These are phyloP conservation scores for Hanseniaspora clermontiae DNA, from an alignment of 805 yeast species.

Conservation along the genomic window DNA sequence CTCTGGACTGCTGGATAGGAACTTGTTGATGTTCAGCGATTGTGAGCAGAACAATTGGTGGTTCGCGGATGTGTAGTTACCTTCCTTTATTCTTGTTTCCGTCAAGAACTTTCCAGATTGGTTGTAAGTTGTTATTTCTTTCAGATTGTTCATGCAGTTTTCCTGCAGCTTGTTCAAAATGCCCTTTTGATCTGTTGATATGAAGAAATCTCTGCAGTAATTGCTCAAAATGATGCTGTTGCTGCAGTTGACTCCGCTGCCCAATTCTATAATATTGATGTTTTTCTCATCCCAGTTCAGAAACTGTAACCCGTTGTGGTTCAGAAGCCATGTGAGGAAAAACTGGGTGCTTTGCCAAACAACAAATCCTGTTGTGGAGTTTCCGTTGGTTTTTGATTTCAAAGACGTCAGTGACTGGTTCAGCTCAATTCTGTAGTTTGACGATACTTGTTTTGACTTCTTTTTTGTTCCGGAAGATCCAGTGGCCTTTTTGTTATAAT, in stretches of 20 bases:
- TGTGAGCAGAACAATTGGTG: conserved; percentile 9
- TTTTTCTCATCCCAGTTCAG: neutral
- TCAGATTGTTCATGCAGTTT: conserved; percentile 22
- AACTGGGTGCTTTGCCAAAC: conserved; percentile 28
- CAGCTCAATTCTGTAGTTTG: conserved; percentile 19
- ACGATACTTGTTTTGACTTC: neutral
- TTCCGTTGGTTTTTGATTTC: conserved; percentile 23
- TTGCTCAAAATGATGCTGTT: conserved; percentile 23
- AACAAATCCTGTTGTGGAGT: conserved; percentile 30
- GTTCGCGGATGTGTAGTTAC: neutral
- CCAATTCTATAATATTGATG: conserved; percentile 21
- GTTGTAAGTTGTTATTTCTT: conserved; percentile 20
- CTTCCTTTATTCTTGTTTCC: neutral
- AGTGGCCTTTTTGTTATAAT: conserved; percentile 16
- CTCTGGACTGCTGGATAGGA: neutral
- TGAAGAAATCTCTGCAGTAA: conserved; percentile 20
- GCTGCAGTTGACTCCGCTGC: conserved; percentile 26
- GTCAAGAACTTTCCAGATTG: conserved; percentile 15
- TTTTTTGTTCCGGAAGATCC: neutral
- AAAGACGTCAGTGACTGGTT: conserved; percentile 24
- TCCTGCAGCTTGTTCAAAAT: conserved; percentile 21
- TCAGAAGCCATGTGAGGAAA: conserved; percentile 26
- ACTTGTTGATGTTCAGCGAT: conserved; percentile 5
- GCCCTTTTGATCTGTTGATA: conserved; percentile 27
- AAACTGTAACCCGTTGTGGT: conserved; percentile 19